Evolutionary conservation across 495 filamentous ascomycete genomes (phyloP).

Genomic region (Lasiosphaeris hirsuta): DNA sequence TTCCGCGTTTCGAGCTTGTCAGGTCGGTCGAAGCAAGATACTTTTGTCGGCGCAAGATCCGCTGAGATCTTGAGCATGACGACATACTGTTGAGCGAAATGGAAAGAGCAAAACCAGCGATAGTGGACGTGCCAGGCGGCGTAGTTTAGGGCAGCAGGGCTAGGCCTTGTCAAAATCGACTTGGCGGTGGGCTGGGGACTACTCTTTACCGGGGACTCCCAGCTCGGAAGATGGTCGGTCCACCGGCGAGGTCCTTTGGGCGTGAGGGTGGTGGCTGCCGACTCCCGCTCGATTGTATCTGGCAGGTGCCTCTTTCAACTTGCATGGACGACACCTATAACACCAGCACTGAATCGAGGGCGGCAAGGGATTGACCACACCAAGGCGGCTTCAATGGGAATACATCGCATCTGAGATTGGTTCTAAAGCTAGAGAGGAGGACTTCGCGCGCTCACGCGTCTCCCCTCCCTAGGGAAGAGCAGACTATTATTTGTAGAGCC

Average conservation of each 20-base stretch:
- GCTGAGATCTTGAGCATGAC: slow-evolving; percentile 3
- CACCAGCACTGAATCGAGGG: background rate
- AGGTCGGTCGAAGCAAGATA: background rate
- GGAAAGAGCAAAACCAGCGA: background rate
- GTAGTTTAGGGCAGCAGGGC: background rate
- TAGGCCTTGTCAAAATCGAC: slow-evolving; percentile 6
- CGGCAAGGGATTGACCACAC: background rate
- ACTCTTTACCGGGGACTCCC: slow-evolving; percentile 1
- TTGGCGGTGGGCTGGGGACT: background rate
- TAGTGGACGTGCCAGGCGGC: background rate
- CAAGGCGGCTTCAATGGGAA: background rate
- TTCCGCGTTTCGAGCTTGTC: background rate
- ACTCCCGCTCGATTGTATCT: background rate
- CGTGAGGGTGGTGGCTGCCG: background rate
- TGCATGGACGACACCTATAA: background rate
- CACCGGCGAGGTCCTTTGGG: slow-evolving; percentile 4
- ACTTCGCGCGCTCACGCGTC: too few species aligned
- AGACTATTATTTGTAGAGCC: too few species aligned
- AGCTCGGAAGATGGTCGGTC: slow-evolving; percentile 10
- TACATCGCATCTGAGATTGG: slow-evolving; percentile 1
- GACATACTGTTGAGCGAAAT: slow-evolving; percentile 5
- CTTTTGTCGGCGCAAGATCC: background rate
- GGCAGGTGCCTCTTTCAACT: too few species aligned
- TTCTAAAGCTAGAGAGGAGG: background rate
- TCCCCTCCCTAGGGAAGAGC: too few species aligned